Base-by-base conservation (phyloP, 768 basidiomycete genomes). In the Mycena pura region DNA sequence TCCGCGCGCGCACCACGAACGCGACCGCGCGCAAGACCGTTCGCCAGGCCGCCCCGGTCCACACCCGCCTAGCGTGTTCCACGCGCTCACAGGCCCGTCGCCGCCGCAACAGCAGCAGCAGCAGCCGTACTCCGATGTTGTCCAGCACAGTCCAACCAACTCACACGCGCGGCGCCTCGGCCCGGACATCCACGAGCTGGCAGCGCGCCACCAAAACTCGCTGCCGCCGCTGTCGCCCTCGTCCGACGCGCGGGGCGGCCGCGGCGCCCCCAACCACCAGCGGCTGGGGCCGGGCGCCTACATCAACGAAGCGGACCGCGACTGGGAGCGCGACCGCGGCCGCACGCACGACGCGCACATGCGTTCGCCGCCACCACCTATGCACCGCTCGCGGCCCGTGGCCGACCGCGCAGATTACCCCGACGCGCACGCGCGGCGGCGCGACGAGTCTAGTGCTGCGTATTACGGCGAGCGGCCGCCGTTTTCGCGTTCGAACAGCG, bases 231-330 rank as follows among this genome's bases (percentile, higher is more conserved):
- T 73, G 9, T 72, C 75, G 17, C 73, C 69, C 19, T 70, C 78
- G 17, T 71, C 76, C 5, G 72, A 77, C 47, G 57, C 73, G 14
- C 76, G 64, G 15, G 3, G 25, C n/a, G 9, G 9, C n/a, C 25
- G 32, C 31, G 74, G 61, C 82, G 82, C 67, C 45, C 90, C 90
- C 71, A 80, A 79, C 60, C 89, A 90, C 73, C 89, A 89, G 72
- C 86, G 87, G 54, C 69, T 87, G 67, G 88, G 87, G 7, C 87
- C 88, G 38, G 87, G 80, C 3, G 78, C 85, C 24, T 85, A 81
- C 65, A 78, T 88, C 45, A 83, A 81, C n/a, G n/a, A n/a, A n/a
- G n/a, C n/a, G n/a, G n/a, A n/a, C 39, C 75, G 74, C 27, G 77
- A 78, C 25, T 71, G 75, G 48, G 77, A 73, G 22, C 64, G 70